phyloP scores from a whole-genome alignment of 805 yeast species.

The Candida easanensis region DNA sequence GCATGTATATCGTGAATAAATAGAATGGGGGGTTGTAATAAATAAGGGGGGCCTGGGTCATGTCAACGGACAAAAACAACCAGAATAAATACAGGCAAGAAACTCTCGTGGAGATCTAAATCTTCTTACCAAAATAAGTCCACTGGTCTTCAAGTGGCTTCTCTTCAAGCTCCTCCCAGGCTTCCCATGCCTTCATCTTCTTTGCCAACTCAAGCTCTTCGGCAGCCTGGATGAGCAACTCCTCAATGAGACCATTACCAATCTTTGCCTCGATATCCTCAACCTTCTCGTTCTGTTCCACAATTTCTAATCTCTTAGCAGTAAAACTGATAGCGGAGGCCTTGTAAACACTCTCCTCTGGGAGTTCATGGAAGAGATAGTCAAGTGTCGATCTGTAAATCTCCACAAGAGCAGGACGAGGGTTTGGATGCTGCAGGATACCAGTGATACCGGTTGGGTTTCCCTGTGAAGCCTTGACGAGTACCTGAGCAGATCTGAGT shows the following conservation, averaged over 20 bases:
- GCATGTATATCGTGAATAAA: not conserved
- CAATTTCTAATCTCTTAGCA: constrained; percentile 62
- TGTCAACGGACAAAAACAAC: not conserved
- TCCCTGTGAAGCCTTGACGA: constrained; percentile 58
- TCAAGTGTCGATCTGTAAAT: constrained; percentile 68
- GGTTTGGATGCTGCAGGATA: constrained; percentile 74
- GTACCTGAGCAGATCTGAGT: constrained; percentile 40
- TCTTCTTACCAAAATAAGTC: constrained; percentile 72
- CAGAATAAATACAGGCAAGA: constrained; percentile 1
- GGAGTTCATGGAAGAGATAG: constrained; percentile 58
- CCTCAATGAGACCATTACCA: constrained; percentile 84
- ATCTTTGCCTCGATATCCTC: constrained; percentile 69
- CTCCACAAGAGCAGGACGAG: constrained; percentile 72
- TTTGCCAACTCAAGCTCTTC: constrained; percentile 71
- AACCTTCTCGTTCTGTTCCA: constrained; percentile 56
- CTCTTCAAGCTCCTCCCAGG: constrained; percentile 80
- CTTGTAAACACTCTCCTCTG: constrained; percentile 70
- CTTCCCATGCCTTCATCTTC: constrained; percentile 65
- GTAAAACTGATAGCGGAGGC: constrained; percentile 73
- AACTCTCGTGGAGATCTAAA: constrained; percentile 29
- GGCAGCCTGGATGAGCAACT: constrained; percentile 75
- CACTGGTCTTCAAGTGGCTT: constrained; percentile 80
- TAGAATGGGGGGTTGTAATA: not conserved
- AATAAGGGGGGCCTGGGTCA: not conserved
- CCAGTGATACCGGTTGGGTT: constrained; percentile 84